phyloP scores from a whole-genome alignment of 2,329 filamentous ascomycete species.

The Aspergillus eucalypticola region DNA sequence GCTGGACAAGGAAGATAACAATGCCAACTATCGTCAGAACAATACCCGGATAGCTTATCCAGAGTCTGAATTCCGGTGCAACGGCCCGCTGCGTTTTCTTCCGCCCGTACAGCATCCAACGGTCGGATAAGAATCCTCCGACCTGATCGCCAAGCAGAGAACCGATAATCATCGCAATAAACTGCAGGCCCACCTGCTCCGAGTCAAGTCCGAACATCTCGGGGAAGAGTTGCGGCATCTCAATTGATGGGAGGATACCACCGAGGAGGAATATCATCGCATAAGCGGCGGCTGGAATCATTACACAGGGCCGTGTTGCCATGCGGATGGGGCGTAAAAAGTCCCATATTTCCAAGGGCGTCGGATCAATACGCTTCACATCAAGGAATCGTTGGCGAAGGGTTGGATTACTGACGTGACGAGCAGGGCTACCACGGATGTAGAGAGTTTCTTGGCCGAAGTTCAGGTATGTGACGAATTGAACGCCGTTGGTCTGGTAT shows the following conservation, averaged over 20 bases:
- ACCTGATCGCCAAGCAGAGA: neutral
- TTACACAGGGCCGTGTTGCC: neutral
- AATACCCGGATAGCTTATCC: neutral
- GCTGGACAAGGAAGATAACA: neutral
- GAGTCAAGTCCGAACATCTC: neutral
- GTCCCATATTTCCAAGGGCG: slow-evolving; percentile 3
- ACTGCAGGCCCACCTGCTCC: neutral
- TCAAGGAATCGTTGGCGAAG: too few species aligned
- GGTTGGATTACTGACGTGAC: too few species aligned
- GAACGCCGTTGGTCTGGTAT: slow-evolving; percentile 49
- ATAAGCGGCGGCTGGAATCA: neutral
- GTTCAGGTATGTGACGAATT: slow-evolving; percentile 58
- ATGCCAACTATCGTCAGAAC: neutral
- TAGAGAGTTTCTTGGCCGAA: slow-evolving; percentile 58
- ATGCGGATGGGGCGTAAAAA: neutral
- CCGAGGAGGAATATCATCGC: neutral
- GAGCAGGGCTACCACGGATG: neutral
- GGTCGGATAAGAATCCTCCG: neutral
- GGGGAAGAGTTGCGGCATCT: neutral
- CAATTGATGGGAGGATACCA: neutral
- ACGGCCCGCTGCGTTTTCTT: neutral
- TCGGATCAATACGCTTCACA: slow-evolving; percentile 47
- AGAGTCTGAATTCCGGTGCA: neutral
- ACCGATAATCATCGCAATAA: neutral
- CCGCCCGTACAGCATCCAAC: neutral